Base-by-base conservation (phyloP, 805 yeast species). In the Naumovozyma castellii region DNA sequence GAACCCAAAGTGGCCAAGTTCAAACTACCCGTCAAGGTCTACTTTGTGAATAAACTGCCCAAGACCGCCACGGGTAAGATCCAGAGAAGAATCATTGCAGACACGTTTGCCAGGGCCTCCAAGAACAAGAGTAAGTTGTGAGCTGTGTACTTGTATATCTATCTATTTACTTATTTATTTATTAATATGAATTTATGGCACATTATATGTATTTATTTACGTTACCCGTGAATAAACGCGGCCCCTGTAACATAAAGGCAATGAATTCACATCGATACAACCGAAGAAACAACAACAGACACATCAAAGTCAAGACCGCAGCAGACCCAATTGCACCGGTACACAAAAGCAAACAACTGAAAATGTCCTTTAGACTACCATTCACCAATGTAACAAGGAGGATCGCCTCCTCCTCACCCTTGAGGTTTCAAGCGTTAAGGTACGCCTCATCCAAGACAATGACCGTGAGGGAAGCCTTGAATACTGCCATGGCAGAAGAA, bases 381-480 rank as follows among this genome's bases (percentile, higher is more conserved):
- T 18, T 40, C 28, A 6, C 6, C 6, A 22, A 10, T 22, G 36
- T 42, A 14, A 42, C 47, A 29, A 50, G 40, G 34, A 37, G 43
- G 37, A 39, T 42, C 35, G 43, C 45, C 37, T 40, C 42, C 34
- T 39, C 50, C 35, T 18, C 49, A 18, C 42, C 43, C 18, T 37
- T 41, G 15, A 42, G 43, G 33, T 16, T 34, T n/a, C 32, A 29
- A 30, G 15, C 49, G 35, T 28, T 40, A 34, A 56, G 62, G 44
- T 41, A 47, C 42, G 58, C 62, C 4, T 53, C 74, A 16, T 59
- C 78, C 18, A 80, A 75, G 47, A 66, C 78, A 31, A 75, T 90
- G 75, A 85, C 97, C 13, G 97, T 92, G 43, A 83, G 99, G 73
- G 99, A 92, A 56, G 99, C 98, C 35, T 70, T 92, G 54, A 92